Base-by-base conservation (phyloP, 371 early-diverging fungal genomes). In the Saksenaea vasiformis region DNA sequence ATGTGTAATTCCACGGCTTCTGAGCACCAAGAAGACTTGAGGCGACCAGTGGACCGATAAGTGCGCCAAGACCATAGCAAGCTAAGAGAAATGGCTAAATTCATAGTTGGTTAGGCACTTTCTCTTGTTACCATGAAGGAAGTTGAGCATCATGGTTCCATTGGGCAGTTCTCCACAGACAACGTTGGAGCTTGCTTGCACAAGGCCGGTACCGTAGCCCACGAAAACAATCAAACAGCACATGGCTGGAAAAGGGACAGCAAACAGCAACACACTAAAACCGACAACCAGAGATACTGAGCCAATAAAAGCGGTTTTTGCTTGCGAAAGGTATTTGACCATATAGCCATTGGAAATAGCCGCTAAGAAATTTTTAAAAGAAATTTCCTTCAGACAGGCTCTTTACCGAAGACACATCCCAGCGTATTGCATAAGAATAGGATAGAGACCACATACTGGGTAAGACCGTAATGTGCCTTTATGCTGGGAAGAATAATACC, bases 401-500 rank as follows among this genome's bases (percentile, higher is more conserved):
- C 10, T 15, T 53, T 69, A 64, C 69, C 64, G 31, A 64, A 15
- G 14, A 70, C 37, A 47, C 70, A 69, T 3, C 73, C 73, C 34
- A 44, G 19, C 3, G 70, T 60, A 26, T 61, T 64, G 24, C 65
- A 62, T 0, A 73, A 37, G 27, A 73, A 69, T 26, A 73, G 58
- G 38, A 70, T 61, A 22, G 70, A 67, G 8, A 69, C 70, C n/a
- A 73, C 65, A 24, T 63, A 65, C 22, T 73, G 70, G n/a, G 58
- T 41, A 15, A 73, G 34, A 27, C 56, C 62, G 60, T 73, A 73
- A 15, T 69, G 67, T 2, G 65, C 62, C 39, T 67, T 66, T 26
- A 73, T 67, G 14, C 67, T 64, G 13, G 73, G 73, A 4, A 73
- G 60, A 22, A 73, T 70, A 47, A 73, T 69, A 56, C 73, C 69